These are phyloP conservation scores for Spathaspora sp. DNA, from an alignment of 1,139 yeast species.

Conservation along the genomic window DNA sequence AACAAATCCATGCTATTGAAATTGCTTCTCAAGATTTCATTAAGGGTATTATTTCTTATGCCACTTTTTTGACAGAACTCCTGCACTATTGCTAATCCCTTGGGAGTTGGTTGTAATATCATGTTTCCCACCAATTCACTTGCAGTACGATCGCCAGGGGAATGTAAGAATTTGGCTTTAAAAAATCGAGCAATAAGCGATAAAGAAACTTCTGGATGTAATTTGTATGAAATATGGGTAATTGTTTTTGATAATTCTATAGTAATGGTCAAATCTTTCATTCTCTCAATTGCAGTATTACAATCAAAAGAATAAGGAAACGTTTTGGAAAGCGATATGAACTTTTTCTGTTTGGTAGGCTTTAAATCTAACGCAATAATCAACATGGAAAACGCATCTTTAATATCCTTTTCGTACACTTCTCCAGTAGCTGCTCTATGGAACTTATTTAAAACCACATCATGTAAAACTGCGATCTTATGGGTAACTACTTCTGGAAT, in stretches of 20 bases:
- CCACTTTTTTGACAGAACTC: constrained; percentile 62
- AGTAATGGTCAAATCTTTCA: constrained; percentile 50
- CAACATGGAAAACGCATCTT: constrained; percentile 55
- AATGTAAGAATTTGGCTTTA: constrained; percentile 68
- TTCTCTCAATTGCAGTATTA: constrained; percentile 49
- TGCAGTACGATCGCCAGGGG: constrained; percentile 72
- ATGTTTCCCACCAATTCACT: constrained; percentile 40
- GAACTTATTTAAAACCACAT: constrained; percentile 30
- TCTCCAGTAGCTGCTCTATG: constrained; percentile 52
- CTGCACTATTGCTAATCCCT: constrained; percentile 74
- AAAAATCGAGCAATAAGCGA: constrained; percentile 56
- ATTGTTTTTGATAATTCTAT: constrained; percentile 51
- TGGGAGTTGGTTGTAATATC: constrained; percentile 82
- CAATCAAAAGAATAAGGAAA: constrained; percentile 56
- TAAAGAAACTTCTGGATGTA: constrained; percentile 52
- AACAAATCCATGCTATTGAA: constrained; percentile 76
- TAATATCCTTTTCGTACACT: constrained; percentile 54
- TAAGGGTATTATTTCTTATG: constrained; percentile 34
- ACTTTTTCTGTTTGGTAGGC: constrained; percentile 15
- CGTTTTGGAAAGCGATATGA: constrained; percentile 16
- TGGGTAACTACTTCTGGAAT: background rate
- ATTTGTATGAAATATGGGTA: constrained; percentile 59
- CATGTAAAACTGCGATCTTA: constrained; percentile 26
- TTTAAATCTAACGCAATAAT: constrained; percentile 48
- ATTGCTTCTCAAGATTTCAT: constrained; percentile 44